Evolutionary conservation across 2,329 filamentous ascomycete genomes (phyloP), one percentile per base, ranked within the genome.

Genomic region (Rhinocladiella similis): DNA sequence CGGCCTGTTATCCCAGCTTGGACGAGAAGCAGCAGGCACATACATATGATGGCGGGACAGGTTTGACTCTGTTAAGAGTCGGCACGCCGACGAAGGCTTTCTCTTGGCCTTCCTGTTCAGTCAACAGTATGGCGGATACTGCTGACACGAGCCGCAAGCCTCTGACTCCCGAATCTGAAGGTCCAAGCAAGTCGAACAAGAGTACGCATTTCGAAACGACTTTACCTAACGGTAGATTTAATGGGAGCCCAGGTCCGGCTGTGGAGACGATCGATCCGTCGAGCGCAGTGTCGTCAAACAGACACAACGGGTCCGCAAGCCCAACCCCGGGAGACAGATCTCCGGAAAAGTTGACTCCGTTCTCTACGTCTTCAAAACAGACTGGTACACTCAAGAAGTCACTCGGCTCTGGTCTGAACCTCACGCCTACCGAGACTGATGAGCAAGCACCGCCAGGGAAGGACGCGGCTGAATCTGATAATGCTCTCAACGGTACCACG

Each of bases 191-290:
- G 35, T 46, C 45, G 20, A 13, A 5, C 6, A 55, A 46, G 29
- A 47, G 41, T 18, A 35, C 35, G 12, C 42, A 47, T 22, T 38
- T 38, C 12, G 41, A 58, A n/a, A n/a, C 39, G 3, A 53, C 49
- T 16, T 7, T 57, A n/a, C 49, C 52, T 35, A 47, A 47, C 27
- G 19, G 43, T 46, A 49, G 10, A 10, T 29, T 53, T 16, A 61
- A 58, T 39, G 59, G 59, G 9, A 46, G 54, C 19, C 59, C 59
- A 13, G 59, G 59, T 6, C 59, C 59, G 22, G 53, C 53, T 12
- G 33, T 62, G 22, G 45, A 53, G n/a, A 54, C 47, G 9, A 45
- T 49, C n/a, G 51, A 51, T 10, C 29, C 36, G 25, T 20, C 43
- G 16, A 42, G 25, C 27, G 43, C 52, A n/a, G 18, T 22, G 1